Base-by-base conservation (phyloP, 345 rosid genomes). In the Populus davidiana region DNA sequence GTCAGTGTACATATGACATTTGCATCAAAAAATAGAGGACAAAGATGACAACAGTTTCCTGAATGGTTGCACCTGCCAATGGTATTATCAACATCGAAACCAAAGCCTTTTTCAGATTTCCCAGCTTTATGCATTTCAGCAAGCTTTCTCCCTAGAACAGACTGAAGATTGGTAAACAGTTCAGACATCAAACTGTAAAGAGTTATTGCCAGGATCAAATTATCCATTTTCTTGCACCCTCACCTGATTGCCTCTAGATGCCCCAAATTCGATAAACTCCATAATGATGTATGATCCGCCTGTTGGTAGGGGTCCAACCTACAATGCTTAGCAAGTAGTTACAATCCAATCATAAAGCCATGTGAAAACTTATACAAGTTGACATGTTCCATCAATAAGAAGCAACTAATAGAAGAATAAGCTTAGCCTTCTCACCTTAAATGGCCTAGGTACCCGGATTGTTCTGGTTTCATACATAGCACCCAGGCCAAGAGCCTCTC, bases 101-200 rank as follows among this genome's bases (percentile, higher is more conserved):
- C 98, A 67, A 91, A 95, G 68, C 99, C 98, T 72, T 91, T 92
- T 3, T 81, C 82, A 11, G 98, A 89, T 83, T 87, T 93, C 49
- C 94, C 94, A 17, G 92, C 94, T 85, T 86, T 91, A 87, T 93
- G 99, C 99, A 93, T 95, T 86, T 92, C 96, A 77, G 92, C 99
- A 66, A 93, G 93, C 84, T 91, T 90, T 90, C 86, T 91, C 67
- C 99, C 98, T 73, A 95, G 80, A 21, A 77, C 90, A 76, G 91
- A 78, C 99, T 95, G 82, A 73, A n/a, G 74, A 85, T 78, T 75
- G 65, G 79, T 59, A 69, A 78, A 67, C 38, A 52, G 69, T 83
- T 74, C 74, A 80, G 62, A 17, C 64, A 82, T 18, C 70, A 36
- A 67, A 43, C 20, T 23, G 20, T 21, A 77, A 76, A 70, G 5